Base-by-base conservation (phyloP, 2,329 filamentous ascomycete genomes). In the Herpomyces periplanetae region DNA sequence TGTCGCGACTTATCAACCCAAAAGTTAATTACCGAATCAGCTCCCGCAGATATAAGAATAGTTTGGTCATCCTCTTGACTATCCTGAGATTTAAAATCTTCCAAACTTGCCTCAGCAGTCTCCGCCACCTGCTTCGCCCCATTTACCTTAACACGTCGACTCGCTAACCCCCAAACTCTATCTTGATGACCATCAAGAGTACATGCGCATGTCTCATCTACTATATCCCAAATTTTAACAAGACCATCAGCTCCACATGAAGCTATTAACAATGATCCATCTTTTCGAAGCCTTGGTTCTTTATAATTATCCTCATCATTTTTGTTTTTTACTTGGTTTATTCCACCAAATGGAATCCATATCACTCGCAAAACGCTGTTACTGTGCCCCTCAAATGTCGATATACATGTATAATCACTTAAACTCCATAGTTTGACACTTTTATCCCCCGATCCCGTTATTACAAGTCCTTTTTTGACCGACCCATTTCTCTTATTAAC, bases 101-200 rank as follows among this genome's bases (percentile, higher is more conserved):
- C 24, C 8, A 30, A 28, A n/a, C 37, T 35, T 6, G 32, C 27
- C 19, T 29, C 28, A 15, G 29, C 23, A n/a, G 31, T 32, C 15
- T 32, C 27, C 8, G 32, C 28, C 14, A 31, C 30, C 11, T 27
- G 25, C 23, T 34, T 32, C 13, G 28, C 27, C 15, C 36, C 29
- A 14, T 27, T 25, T 17, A 33, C 46, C 32, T 17, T 62, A 48
- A 34, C 75, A 50, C 5, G 68, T 55, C 3, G 68, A 5, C 13
- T 9, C 6, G 17, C 55, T 8, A 91, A 44, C 0, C 71, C 71
- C 73, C 73, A 88, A 1, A 91, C 73, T 22, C 80, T 57, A 39
- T 96, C 80, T 30, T 71, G 71, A 37, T 96, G 80, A 39, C 91
- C 91, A 40, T 96, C 80, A 3, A 96, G 49, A 0, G 80, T 96